phyloP scores from a whole-genome alignment of 148 eudicot genomes.

The Polygonum aviculare region DNA sequence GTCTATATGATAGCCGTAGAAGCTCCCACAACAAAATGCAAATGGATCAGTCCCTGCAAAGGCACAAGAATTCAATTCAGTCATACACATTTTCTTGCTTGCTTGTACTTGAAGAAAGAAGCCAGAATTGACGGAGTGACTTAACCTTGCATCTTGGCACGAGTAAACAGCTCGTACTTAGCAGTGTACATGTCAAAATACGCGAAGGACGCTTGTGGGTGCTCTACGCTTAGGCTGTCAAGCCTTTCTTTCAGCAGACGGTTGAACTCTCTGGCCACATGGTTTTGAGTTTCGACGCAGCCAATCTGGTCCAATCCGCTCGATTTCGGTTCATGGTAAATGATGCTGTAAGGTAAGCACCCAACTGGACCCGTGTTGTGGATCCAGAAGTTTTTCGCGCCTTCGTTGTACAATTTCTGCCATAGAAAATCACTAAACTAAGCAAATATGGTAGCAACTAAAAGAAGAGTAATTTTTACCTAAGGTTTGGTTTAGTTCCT shows the following conservation, averaged over 20 bases:
- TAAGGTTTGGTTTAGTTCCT: not conserved
- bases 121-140: not conserved
- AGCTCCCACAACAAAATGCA: not conserved
- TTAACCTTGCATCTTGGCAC: not conserved
- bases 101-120: not conserved
- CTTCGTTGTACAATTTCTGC: slow-evolving; percentile 5
- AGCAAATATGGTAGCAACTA: not conserved
- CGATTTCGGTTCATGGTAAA: not conserved
- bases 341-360: not conserved
- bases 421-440: not conserved
- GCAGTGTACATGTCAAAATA: slow-evolving; percentile 6
- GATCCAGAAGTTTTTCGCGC: slow-evolving; percentile 8
- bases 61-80: not conserved
- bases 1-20: not conserved
- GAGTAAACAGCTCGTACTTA: slow-evolving; percentile 1
- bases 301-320: not conserved
- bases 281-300: not conserved
- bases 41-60: slow-evolving; percentile 12
- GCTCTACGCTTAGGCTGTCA: not conserved
- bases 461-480: not conserved
- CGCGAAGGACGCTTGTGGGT: not conserved
- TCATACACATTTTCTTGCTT: not conserved
- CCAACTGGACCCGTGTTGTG: slow-evolving; percentile 12
- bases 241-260: not conserved
- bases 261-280: slow-evolving; percentile 5